A percentile compares a stretch with the other conserved stretches of the same genome.
Evolutionary conservation across 2,329 filamentous ascomycete species (phyloP).

Genomic region (Aspergillus jensenii): DNA sequence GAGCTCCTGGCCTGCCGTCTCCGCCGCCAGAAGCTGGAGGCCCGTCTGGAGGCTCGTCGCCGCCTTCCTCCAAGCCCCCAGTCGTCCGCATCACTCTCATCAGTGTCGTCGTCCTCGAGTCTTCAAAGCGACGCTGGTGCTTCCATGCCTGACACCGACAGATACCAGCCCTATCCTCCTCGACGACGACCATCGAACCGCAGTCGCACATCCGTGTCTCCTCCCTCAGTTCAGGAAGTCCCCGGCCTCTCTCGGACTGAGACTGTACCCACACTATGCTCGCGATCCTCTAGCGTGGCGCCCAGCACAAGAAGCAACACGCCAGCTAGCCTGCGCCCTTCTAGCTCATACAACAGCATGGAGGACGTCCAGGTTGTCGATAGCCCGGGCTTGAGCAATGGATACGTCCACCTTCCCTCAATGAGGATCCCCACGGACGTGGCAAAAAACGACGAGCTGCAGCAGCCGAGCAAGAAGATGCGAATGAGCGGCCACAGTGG

Average conservation of each 20-base stretch:
- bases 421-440: conserved; percentile 4
- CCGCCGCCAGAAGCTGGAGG: conserved; percentile 37
- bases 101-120: conserved; percentile 18
- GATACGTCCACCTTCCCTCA: conserved; percentile 36
- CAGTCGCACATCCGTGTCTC: conserved; percentile 41
- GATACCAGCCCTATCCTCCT: conserved; percentile 37
- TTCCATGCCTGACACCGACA: conserved; percentile 35
- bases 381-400: conserved; percentile 37
- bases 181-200: conserved; percentile 31
- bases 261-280: conserved; percentile 42
- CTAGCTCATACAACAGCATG: conserved; percentile 34
- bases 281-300: conserved; percentile 45
- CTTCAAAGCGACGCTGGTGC: conserved; percentile 18
- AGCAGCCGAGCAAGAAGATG: conserved; percentile 44
- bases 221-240: conserved; percentile 45
- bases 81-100: conserved; percentile 24
- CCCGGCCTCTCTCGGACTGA: conserved; percentile 43
- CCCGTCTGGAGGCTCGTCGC: conserved; percentile 27
- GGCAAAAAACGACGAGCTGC: conserved; percentile 37
- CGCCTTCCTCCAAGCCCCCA: conserved; percentile 29
- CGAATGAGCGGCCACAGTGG: conserved; percentile 32
- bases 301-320: conserved; percentile 44
- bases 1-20: conserved; percentile 37
- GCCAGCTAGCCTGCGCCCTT: conserved; percentile 42
- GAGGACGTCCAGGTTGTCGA: conserved; percentile 37